Evolutionary conservation across 192 early-diverging fungal genomes (phyloP), one percentile per base, ranked within the genome.

Genomic region (Mortierella claussenii): DNA sequence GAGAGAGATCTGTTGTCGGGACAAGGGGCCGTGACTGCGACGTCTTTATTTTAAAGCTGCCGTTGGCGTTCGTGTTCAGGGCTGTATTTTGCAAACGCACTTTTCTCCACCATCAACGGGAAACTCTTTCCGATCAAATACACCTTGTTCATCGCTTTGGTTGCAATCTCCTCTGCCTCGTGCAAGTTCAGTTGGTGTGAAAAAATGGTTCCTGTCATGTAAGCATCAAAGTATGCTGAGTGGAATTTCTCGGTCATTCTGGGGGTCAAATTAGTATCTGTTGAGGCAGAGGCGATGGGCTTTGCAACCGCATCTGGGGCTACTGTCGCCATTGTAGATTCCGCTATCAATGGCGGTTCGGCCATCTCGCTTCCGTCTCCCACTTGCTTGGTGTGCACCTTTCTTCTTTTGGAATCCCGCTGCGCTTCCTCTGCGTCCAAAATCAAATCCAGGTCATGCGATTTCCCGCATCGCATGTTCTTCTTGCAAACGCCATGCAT

Each of bases 181-280:
- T 88, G 80, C 34, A 79, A 61, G 46, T 71, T 81, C 31, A 85
- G 48, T 40, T 95, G 85, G 42, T 88, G 87, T 49, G 87, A 88
- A 66, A 93, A 95, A 24, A 96, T 85, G 31, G 84, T 97, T 2
- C 94, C 97, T 0, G 97, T 99, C 97, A 99, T 99, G 80, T 88
- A 99, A 4, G 97, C 92, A 68, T 99, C 97, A 83, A 93, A 97
- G 60, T 91, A 90, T 3, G 97, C 96, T 1, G 93, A 93, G 68
- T 98, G 96, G 58, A 92, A 93, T 34, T 82, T 88, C 79, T 88
- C 80, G 37, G 50, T 44, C n/a, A n/a, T n/a, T n/a, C n/a, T n/a
- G 34, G 63, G 64, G 42, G 47, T 59, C 1, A 37, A 60, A 48
- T 18, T 48, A 23, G 49, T 78, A 23, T 69, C 49, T 34, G 34